Conservation (phyloP, 306 rosid genomes). For the Neltuma alba region DNA sequence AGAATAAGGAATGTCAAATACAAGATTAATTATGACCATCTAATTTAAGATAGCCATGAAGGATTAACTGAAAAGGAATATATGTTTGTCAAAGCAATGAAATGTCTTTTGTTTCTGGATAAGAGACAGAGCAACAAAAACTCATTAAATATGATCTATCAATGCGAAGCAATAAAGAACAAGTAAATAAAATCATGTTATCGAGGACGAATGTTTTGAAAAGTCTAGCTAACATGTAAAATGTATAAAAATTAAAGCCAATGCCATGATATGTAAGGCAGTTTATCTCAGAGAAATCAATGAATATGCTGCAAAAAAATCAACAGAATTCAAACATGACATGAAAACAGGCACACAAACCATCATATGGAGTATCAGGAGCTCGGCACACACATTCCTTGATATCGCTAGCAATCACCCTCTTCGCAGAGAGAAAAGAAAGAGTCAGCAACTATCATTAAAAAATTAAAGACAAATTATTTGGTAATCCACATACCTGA, state of each 20-base stretch:
- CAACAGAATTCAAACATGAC: slow-evolving; percentile 20
- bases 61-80: slow-evolving; percentile 10
- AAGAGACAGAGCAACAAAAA: slow-evolving; percentile 20
- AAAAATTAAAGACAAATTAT: slow-evolving; percentile 36
- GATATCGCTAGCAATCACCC: slow-evolving; percentile 95
- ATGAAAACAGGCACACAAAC: slow-evolving; percentile 53
- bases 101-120: neutral
- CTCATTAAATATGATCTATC: slow-evolving; percentile 17
- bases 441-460: slow-evolving; percentile 30
- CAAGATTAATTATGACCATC: slow-evolving; percentile 16
- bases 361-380: slow-evolving; percentile 98
- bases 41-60: slow-evolving; percentile 34
- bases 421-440: slow-evolving; percentile 54
- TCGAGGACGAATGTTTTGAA: neutral
- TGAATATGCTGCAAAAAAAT: slow-evolving; percentile 19
- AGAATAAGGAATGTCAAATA: slow-evolving; percentile 27
- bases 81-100: slow-evolving; percentile 18
- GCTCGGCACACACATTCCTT: slow-evolving; percentile 98
- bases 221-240: neutral
- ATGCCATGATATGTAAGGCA: neutral
- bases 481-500: slow-evolving; percentile 67
- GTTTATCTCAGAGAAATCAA: neutral
- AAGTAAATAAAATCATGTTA: slow-evolving; percentile 5
- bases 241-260: neutral
- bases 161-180: neutral